These are phyloP conservation scores for Lodderomyces pseudojiufengensis DNA, from an alignment of 1,139 yeast species.

Conservation along the genomic window DNA sequence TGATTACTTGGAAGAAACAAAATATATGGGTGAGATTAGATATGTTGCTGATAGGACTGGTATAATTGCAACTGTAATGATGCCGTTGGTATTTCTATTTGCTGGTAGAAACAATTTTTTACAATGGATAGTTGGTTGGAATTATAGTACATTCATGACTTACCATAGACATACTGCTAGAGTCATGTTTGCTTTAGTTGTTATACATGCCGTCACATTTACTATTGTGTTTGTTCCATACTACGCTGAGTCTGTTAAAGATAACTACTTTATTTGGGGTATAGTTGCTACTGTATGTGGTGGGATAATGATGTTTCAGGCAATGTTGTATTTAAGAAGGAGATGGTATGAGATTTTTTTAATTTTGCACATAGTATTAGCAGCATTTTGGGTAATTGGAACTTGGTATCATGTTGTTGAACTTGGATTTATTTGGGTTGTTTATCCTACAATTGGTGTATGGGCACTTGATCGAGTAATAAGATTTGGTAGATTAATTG, in stretches of 20 bases:
- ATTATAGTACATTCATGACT: constrained; percentile 32
- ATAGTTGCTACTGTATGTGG: constrained; percentile 31
- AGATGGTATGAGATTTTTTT: constrained; percentile 43
- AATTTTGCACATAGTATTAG: constrained; percentile 37
- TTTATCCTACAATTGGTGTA: constrained; percentile 37
- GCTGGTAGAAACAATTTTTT: constrained; percentile 44
- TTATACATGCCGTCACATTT: constrained; percentile 41
- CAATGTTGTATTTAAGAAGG: constrained; percentile 38
- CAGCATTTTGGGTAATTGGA: constrained; percentile 38
- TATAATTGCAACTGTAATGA: constrained; percentile 24
- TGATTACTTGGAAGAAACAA: constrained; percentile 23
- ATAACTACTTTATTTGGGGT: constrained; percentile 29
- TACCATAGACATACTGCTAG: constrained; percentile 41
- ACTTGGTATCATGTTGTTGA: constrained; percentile 40
- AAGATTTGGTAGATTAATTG: constrained; percentile 30
- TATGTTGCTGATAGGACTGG: constrained; percentile 34
- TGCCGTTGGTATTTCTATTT: constrained; percentile 35
- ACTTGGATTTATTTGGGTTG: constrained; percentile 38
- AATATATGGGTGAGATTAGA: constrained; percentile 20
- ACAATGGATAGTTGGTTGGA: constrained; percentile 39
- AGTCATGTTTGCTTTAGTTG: constrained; percentile 23
- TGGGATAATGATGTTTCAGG: constrained; percentile 33
- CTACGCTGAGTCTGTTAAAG: constrained; percentile 17
- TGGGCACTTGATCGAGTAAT: constrained; percentile 43
- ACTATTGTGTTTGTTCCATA: constrained; percentile 16